These are phyloP conservation scores for Plenodomus lindquistii DNA, from an alignment of 2,329 filamentous ascomycete genomes.

Conservation along the genomic window DNA sequence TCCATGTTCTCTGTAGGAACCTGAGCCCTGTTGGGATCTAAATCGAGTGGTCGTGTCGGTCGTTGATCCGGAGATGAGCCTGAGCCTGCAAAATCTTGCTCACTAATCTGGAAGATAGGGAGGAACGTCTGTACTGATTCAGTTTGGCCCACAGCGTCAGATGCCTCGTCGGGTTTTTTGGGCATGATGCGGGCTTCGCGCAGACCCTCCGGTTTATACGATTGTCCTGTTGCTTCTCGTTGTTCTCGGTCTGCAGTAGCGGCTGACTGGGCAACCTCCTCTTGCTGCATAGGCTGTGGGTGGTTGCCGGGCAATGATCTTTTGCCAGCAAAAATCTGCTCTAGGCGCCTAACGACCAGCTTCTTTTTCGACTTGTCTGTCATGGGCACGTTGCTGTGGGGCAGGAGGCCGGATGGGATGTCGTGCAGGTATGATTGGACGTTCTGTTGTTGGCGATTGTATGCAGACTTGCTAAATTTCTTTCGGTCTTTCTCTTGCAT, in stretches of 20 bases:
- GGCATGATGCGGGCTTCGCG: constrained; percentile 54
- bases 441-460: constrained; percentile 50
- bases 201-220: constrained; percentile 44
- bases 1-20: constrained; percentile 76
- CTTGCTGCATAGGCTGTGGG: constrained; percentile 58
- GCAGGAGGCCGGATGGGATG: constrained; percentile 70
- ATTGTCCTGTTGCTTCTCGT: constrained; percentile 46
- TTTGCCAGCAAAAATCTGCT: constrained; percentile 81
- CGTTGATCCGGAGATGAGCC: constrained; percentile 66
- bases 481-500: constrained; percentile 30
- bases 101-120: constrained; percentile 17
- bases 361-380: constrained; percentile 77
- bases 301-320: constrained; percentile 49
- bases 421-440: constrained; percentile 73
- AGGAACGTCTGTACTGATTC: constrained; percentile 26
- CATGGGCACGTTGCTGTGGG: constrained; percentile 61
- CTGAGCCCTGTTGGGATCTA: constrained; percentile 78
- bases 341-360: constrained; percentile 73
- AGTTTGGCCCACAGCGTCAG: constrained; percentile 11
- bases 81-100: constrained; percentile 35
- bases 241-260: constrained; percentile 51
- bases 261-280: constrained; percentile 61
- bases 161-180: constrained; percentile 17
- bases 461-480: constrained; percentile 35
- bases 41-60: constrained; percentile 73